A percentile compares a stretch with the other conserved stretches of the same genome.
Conservation (phyloP, 176 grass and related monocot species). For the bread wheat (Triticum aestivum) region IWGSC_CS_RefSeq_v2.1 NC_057798.1:255857415-255857914, state of each 20-base stretch:
- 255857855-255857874: not conserved
- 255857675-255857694: no score
- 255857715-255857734: no score
- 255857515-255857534: conserved; percentile 60
- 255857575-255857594: not conserved
- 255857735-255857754: no score
- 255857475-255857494: not conserved
- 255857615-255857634: no score
- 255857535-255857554: conserved; percentile 25
- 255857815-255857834: conserved; percentile 9
- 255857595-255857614: no score
- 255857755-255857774: not conserved
- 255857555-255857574: not conserved
- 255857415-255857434: not conserved
- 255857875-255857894: not conserved
- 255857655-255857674: no score
- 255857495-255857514: conserved; percentile 6
- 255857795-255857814: conserved; percentile 4
- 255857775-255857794: conserved; percentile 11
- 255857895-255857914: not conserved
- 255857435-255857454: conserved; percentile 16
- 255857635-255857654: no score
- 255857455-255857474: conserved; percentile 8
- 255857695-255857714: no score
- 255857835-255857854: not conserved